A percentile compares a stretch with the other conserved stretches of the same genome.
Conservation (phyloP, 1,139 yeast species). For the Meyerozyma guilliermondii region DNA sequence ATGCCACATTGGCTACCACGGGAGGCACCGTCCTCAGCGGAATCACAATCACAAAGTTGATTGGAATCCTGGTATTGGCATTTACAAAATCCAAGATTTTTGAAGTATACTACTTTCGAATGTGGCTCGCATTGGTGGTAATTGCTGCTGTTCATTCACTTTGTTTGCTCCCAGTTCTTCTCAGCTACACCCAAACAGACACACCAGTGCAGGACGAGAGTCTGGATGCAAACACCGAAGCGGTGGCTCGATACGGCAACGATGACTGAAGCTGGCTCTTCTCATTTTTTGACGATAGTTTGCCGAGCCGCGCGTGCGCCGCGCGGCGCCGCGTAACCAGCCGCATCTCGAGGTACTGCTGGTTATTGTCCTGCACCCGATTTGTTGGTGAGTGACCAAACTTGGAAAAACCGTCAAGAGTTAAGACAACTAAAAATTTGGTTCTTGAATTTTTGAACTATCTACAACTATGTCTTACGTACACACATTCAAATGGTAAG, state of each 20-base stretch:
- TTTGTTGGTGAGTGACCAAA: constrained; percentile 1
- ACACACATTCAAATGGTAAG: constrained; percentile 20
- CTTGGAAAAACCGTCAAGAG: constrained; percentile 1
- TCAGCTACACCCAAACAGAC: constrained; percentile 38
- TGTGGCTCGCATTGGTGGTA: constrained; percentile 86
- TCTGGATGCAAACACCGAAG: background rate
- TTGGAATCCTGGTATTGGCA: constrained; percentile 83
- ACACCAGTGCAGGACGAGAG: background rate
- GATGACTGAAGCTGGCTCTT: background rate
- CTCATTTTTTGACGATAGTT: background rate
- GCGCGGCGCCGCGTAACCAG: background rate
- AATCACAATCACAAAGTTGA: constrained; percentile 79
- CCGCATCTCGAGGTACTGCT: background rate
- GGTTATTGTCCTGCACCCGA: constrained; percentile 1
- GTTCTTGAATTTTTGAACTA: background rate
- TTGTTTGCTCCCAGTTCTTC: constrained; percentile 68
- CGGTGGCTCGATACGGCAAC: background rate
- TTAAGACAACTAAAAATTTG: background rate
- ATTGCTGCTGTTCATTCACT: constrained; percentile 78
- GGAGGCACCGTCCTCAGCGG: constrained; percentile 91
- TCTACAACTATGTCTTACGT: constrained; percentile 12
- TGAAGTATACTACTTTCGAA: constrained; percentile 85
- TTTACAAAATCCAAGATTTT: constrained; percentile 84
- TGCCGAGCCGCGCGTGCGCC: background rate
- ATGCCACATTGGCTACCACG: constrained; percentile 61